phyloP scores from a whole-genome alignment of 2,329 filamentous ascomycete species.

The Fusarium brachygibbosum region DNA sequence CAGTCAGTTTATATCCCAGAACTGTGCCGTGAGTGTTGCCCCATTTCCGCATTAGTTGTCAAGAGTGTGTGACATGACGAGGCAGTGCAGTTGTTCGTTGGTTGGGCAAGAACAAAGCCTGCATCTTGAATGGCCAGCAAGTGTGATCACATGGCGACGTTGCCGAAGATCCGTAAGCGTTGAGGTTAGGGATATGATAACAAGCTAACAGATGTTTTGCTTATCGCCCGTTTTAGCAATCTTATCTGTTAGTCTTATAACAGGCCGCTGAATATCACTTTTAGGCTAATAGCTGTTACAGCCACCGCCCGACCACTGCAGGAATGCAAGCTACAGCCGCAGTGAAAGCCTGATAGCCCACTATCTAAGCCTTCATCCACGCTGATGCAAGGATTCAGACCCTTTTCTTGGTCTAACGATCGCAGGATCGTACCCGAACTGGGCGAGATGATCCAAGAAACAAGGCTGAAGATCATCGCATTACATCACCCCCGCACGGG shows the following conservation, averaged over 20 bases:
- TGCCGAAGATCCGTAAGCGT: conserved; percentile 28
- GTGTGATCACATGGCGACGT: conserved; percentile 7
- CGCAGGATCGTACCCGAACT: background rate
- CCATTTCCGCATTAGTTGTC: background rate
- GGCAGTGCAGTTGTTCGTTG: conserved; percentile 19
- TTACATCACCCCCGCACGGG: background rate
- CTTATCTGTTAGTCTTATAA: background rate
- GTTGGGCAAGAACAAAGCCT: background rate
- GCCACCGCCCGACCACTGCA: background rate
- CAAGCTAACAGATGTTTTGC: background rate
- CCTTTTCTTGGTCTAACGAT: no score
- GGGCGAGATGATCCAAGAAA: background rate
- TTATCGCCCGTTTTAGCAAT: fast-evolving
- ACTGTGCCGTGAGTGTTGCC: conserved; percentile 5
- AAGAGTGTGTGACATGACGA: background rate
- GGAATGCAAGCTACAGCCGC: background rate
- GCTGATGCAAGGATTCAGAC: background rate
- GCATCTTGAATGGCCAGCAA: background rate
- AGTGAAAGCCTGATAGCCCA: background rate
- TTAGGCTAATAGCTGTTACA: background rate
- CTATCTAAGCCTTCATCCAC: background rate
- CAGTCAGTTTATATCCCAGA: conserved; percentile 19
- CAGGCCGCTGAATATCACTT: background rate
- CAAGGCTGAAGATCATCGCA: background rate
- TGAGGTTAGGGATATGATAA: background rate